phyloP scores from a whole-genome alignment of 768 basidiomycete species.

The Punctularia strigosozonata region DNA sequence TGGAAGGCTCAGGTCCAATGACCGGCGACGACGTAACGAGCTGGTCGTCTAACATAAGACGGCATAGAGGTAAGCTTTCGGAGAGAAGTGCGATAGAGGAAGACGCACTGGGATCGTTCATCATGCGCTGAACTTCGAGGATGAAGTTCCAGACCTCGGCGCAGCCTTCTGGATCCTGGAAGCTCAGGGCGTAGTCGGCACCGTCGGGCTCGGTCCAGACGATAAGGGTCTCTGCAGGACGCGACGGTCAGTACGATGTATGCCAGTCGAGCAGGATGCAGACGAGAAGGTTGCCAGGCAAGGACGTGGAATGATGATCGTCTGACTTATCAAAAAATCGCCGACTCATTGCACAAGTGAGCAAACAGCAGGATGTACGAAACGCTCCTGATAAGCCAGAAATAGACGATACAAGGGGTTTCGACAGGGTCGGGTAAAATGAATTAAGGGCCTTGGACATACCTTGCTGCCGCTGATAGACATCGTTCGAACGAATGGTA shows the following conservation, averaged over 20 bases:
- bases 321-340: no score
- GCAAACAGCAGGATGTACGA: no score
- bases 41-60: slow-evolving; percentile 29
- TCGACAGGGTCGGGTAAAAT: no score
- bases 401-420: no score
- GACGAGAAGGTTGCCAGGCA: no score
- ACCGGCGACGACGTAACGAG: slow-evolving; percentile 48
- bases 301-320: no score
- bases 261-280: slow-evolving; percentile 3
- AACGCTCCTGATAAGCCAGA: no score
- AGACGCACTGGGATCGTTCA: slow-evolving; percentile 50
- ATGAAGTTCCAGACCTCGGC: slow-evolving; percentile 98
- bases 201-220: slow-evolving; percentile 98
- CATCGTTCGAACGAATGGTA: slow-evolving; percentile 72
- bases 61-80: slow-evolving; percentile 8
- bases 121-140: slow-evolving; percentile 78
- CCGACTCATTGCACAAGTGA: no score
- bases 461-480: slow-evolving; percentile 85
- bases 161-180: slow-evolving; percentile 93
- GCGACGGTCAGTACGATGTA: slow-evolving; percentile 3
- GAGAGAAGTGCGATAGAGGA: neutral
- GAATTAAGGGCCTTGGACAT: no score
- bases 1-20: slow-evolving; percentile 40
- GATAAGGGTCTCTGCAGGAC: slow-evolving; percentile 76
- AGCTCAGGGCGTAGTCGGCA: slow-evolving; percentile 91